Percentiles rank a stretch among this genome's conserved stretches.
These are phyloP conservation scores for Hymenoscyphus fraxineus DNA, from an alignment of 2,329 filamentous ascomycete species.

Conservation along the genomic window DNA sequence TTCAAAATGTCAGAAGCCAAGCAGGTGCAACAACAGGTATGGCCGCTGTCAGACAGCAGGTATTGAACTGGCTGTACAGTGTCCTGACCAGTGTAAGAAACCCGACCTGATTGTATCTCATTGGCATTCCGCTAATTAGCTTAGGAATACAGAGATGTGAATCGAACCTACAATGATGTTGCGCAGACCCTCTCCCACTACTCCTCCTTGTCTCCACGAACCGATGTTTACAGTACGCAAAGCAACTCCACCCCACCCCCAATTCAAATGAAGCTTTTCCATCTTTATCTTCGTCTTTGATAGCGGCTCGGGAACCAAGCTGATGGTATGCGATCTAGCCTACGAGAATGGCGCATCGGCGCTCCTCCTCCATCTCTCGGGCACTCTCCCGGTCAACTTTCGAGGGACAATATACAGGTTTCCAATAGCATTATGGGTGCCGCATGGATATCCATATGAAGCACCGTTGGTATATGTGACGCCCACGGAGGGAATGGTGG, in stretches of 20 bases:
- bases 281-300: background rate
- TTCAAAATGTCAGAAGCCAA: constrained; percentile 17
- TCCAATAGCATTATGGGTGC: constrained; percentile 88
- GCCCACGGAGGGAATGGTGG: constrained; percentile 81
- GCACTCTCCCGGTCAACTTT: constrained; percentile 88
- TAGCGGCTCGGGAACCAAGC: constrained; percentile 22
- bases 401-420: constrained; percentile 87
- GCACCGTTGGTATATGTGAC: constrained; percentile 85
- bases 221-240: constrained; percentile 83
- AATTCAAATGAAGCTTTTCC: constrained; percentile 26
- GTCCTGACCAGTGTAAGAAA: constrained; percentile 68
- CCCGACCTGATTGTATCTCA: background rate
- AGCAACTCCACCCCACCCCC: background rate
- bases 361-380: constrained; percentile 78
- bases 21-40: constrained; percentile 23
- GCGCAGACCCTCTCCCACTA: constrained; percentile 77
- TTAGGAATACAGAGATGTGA: constrained; percentile 91
- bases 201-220: constrained; percentile 76
- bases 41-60: constrained; percentile 75
- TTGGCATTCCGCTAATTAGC: constrained; percentile 14
- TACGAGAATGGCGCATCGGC: constrained; percentile 85
- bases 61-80: constrained; percentile 93
- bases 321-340: constrained; percentile 48
- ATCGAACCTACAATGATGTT: constrained; percentile 87
- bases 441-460: constrained; percentile 82